phyloP scores from a whole-genome alignment of 441 rosid species.

The Corymbia citriodora region DNA sequence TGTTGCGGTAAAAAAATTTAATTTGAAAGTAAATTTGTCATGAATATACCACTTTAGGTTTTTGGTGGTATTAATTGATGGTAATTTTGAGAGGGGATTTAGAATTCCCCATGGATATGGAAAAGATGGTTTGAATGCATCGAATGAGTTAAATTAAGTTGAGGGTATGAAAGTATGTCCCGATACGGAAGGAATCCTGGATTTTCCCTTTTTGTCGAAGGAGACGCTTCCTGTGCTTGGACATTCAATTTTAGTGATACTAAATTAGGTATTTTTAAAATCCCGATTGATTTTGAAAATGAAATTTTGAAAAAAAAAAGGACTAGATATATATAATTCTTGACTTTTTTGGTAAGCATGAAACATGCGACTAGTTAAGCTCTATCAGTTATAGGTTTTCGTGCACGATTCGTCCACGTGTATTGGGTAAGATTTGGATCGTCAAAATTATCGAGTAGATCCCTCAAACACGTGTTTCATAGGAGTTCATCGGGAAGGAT shows the following conservation, averaged over 20 bases:
- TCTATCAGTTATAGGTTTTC: neutral
- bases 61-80: too few relatives aligned
- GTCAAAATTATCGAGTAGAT: fast-evolving
- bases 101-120: fast-evolving
- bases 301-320: neutral
- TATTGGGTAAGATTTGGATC: neutral
- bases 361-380: too few relatives aligned
- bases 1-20: too few relatives aligned
- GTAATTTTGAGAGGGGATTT: neutral
- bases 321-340: fast-evolving
- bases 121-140: fast-evolving
- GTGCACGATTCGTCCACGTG: neutral
- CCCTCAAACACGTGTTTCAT: neutral
- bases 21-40: too few relatives aligned
- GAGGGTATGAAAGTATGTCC: neutral
- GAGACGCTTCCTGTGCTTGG: neutral
- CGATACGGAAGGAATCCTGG: fast-evolving
- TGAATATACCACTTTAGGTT: too few relatives aligned
- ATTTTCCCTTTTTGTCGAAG: neutral
- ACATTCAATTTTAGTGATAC: fast-evolving
- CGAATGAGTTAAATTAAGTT: fast-evolving
- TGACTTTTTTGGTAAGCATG: fast-evolving
- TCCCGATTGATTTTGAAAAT: neutral
- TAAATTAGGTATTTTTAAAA: neutral
- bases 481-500: neutral